Conservation (phyloP, 2,329 filamentous ascomycete species). For the Curvularia spicifera region DNA sequence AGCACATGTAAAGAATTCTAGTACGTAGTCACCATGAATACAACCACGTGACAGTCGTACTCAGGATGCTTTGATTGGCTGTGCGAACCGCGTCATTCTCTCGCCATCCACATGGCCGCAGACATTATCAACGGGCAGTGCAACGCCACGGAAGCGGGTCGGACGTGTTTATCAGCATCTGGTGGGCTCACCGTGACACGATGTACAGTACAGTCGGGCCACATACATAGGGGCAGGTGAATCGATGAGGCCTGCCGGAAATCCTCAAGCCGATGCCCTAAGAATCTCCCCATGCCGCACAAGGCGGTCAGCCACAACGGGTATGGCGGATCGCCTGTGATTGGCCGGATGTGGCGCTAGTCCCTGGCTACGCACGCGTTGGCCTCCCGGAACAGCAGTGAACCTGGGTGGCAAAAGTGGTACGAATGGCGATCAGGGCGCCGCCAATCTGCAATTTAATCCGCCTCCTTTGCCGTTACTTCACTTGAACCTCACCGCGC, state of each 20-base stretch:
- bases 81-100: conserved; percentile 7
- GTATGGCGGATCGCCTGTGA: conserved; percentile 13
- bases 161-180: conserved; percentile 20
- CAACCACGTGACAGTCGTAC: conserved; percentile 4
- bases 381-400: conserved; percentile 25
- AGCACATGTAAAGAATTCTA: too few species aligned
- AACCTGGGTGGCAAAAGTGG: conserved; percentile 40
- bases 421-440: conserved; percentile 33
- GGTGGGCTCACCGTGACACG: conserved; percentile 34
- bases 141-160: conserved; percentile 1
- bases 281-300: conserved; percentile 28
- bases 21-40: not conserved
- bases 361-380: conserved; percentile 11
- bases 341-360: conserved; percentile 24
- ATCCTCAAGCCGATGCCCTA: conserved; percentile 21
- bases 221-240: conserved; percentile 18
- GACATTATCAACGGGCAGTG: not conserved
- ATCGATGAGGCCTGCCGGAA: conserved; percentile 21
- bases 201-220: conserved; percentile 13
- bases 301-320: conserved; percentile 29
- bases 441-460: conserved; percentile 39
- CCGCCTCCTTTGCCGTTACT: conserved; percentile 34
- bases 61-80: conserved; percentile 9
- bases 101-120: conserved; percentile 2
- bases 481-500: conserved; percentile 26